Base-by-base conservation (phyloP, 306 rosid genomes). In the Fagus sylvatica region DNA sequence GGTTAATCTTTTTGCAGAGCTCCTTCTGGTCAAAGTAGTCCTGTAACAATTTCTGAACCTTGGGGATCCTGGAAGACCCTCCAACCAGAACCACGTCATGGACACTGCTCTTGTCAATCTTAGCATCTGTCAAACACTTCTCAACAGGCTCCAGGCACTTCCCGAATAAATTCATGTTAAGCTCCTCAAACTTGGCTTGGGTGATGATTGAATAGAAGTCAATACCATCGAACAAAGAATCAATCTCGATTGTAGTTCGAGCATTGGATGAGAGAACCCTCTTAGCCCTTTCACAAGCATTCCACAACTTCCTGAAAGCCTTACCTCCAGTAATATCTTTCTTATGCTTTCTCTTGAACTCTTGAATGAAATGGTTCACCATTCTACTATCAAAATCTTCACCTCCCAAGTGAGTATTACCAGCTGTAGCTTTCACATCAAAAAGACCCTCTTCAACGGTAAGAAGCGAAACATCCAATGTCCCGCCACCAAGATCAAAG, bases 201-300 rank as follows among this genome's bases (percentile, higher is more conserved):
- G 85, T 80, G 2, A 80, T 74, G 2, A 74, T 74, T 0, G 81
- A 51, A 75, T 74, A 84, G 73, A 74, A 84, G 60, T 81, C 88
- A 33, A 84, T 51, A 37, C 82, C 85, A 17, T 84, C 79, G 2
- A 49, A 78, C n/a, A 84, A 59, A 30, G 88, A 84, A 55, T 84
- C 88, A 43, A 84, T 84, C 53, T 84, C 88, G n/a, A 81, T 78
- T 6, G 85, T 84, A 6, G 85, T 80, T 74, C 69, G 75, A 61
- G 83, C 76, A 6, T 79, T 80, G 1, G 88, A 84, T 5, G 88
- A 80, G 10, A 80, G 80, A 28, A 86, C 82, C 80, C 85, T 78
- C 78, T 86, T 86, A 22, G 87, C 87, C 62, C 89, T 73, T 78
- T 86, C 89, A 70, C 89, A 82, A 3, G 87, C 57, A 10, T 85